phyloP scores from a whole-genome alignment of 2,329 filamentous ascomycete genomes.

The Didymella keratinophila region DNA sequence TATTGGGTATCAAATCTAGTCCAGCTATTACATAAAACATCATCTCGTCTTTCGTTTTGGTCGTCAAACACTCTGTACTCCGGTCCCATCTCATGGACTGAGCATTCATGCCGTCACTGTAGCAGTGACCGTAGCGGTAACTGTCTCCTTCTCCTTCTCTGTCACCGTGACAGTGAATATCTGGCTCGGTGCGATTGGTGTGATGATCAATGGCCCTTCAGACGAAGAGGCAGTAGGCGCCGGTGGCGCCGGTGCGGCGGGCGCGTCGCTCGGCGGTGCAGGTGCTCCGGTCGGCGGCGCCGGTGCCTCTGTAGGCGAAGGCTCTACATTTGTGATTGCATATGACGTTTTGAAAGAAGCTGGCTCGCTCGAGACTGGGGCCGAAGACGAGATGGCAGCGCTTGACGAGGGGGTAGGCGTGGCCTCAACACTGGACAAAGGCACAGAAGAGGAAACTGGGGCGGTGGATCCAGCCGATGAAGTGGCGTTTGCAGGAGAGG shows the following conservation, averaged over 20 bases:
- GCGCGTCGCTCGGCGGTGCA: conserved; percentile 10
- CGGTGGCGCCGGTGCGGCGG: conserved; percentile 10
- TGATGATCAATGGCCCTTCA: conserved; percentile 42
- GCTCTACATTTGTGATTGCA: conserved; percentile 13
- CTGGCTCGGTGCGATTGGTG: conserved; percentile 43
- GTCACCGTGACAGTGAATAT: conserved; percentile 47
- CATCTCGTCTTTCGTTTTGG: not conserved
- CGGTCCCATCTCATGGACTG: not conserved
- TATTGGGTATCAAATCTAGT: conserved; percentile 25
- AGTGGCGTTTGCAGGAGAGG: conserved; percentile 3
- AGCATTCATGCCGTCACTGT: conserved; percentile 8
- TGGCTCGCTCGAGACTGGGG: not conserved
- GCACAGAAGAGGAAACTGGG: not conserved
- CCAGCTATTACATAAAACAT: conserved; percentile 12
- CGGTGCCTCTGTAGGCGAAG: conserved; percentile 15
- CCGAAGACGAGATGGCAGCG: not conserved
- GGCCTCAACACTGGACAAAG: not conserved
- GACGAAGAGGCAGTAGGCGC: conserved; percentile 25
- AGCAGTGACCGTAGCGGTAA: conserved; percentile 38
- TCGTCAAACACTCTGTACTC: not conserved
- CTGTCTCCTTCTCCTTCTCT: conserved; percentile 43
- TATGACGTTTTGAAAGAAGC: conserved; percentile 6
- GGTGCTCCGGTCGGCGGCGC: conserved; percentile 8
- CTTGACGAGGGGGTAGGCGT: conserved; percentile 2
- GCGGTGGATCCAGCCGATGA: conserved; percentile 1